Evolutionary conservation across 176 grass and related monocot genomes (phyloP), one percentile per base, ranked within the genome.

Genomic region (Areca catechu): DNA sequence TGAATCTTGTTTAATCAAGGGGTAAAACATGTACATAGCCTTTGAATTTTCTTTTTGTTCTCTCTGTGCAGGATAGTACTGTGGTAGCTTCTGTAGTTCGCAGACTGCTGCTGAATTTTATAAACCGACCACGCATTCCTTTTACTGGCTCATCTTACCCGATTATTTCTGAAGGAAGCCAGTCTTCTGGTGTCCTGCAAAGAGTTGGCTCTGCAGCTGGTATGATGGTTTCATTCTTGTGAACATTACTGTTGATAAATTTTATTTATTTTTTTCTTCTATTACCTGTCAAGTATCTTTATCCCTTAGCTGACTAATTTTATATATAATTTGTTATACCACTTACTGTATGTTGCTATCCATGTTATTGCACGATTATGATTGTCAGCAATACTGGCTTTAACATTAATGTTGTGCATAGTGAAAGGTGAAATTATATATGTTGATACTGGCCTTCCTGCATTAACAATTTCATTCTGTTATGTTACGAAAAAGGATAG

Each of bases 121-220:
- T 98, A 78, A 78, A 58, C 47, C 74, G 75, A 15, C 87, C 93
- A 71, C 79, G 28, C 4, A 69, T 88, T 73, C 80, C 84, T 75
- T 77, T 75, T 61, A 87, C 88, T 77, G 75, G 25, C 61, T 76
- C 65, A 56, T 58, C 78, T 3, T 69, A 91, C 69, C 73, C 92
- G 53, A 66, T 83, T 54, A 83, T 82, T 63, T 77, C 87, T 71
- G 87, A 92, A 70, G 80, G 88, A 67, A 72, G 58, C 61, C 76
- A 81, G 47, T 65, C 76, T 73, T 65, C 76, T 73, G 87, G 93
- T 54, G 93, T 98, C 78, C 75, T 98, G 54, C 93, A 83, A 74
- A 77, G 81, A 68, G 93, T 98, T 64, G 87, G 93, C 43, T 89
- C 93, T 78, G 93, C 66, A 56, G 93, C 93, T 80, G 93, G 93